These are phyloP conservation scores for Russula lepida DNA, from an alignment of 768 basidiomycete species.

Conservation along the genomic window DNA sequence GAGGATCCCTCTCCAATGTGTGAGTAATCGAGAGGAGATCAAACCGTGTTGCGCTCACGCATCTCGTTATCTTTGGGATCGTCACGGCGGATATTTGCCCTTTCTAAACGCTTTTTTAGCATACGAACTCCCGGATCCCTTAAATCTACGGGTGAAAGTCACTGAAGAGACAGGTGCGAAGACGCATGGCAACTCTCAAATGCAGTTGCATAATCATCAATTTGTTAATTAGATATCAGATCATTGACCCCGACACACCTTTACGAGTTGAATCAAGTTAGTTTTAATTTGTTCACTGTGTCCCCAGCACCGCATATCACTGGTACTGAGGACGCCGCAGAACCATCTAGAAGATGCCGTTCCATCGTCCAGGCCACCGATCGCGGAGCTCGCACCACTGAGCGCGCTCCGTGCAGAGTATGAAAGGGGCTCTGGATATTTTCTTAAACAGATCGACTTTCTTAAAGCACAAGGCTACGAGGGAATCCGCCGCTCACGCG, in stretches of 20 bases:
- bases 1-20: neutral
- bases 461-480: constrained; percentile 55
- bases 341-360: constrained; percentile 33
- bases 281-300: neutral
- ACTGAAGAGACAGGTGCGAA: constrained; percentile 20
- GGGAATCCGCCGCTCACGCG: constrained; percentile 61
- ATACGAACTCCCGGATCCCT: constrained; percentile 23
- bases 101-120: constrained; percentile 23
- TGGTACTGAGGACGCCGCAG: constrained; percentile 24
- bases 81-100: neutral
- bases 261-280: constrained; percentile 36
- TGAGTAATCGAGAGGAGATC: constrained; percentile 6
- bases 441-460: constrained; percentile 70
- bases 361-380: constrained; percentile 39
- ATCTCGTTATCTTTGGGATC: neutral
- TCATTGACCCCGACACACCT: constrained; percentile 30
- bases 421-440: constrained; percentile 45
- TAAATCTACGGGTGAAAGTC: constrained; percentile 7
- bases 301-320: neutral
- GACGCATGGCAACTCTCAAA: neutral
- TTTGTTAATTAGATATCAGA: constrained; percentile 26
- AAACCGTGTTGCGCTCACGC: neutral
- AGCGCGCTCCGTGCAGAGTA: constrained; percentile 57
- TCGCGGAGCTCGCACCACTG: constrained; percentile 47
- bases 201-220: neutral